Conservation (phyloP, 768 basidiomycete genomes). For the Paxillus involutus region DNA sequence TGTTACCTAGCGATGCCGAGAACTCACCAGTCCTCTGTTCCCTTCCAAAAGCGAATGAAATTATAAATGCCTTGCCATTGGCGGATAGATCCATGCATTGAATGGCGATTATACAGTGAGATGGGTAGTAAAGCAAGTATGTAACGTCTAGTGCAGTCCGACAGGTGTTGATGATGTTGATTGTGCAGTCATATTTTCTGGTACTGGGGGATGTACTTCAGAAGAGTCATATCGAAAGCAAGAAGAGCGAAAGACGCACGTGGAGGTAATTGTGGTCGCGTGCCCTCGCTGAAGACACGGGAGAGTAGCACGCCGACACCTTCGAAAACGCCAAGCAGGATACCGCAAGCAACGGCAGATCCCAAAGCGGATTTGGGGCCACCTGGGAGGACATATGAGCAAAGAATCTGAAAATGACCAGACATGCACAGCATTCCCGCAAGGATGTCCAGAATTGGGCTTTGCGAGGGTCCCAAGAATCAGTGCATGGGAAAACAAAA, state of each 20-base stretch:
- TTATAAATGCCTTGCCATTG: slow-evolving; percentile 25
- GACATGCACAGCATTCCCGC: neutral
- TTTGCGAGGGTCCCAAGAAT: neutral
- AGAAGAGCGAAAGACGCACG: slow-evolving; percentile 44
- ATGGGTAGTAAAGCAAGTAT: slow-evolving; percentile 32
- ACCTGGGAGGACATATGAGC: slow-evolving; percentile 47
- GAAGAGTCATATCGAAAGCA: neutral
- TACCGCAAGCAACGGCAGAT: slow-evolving; percentile 95
- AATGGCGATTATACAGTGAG: slow-evolving; percentile 37
- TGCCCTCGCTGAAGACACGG: slow-evolving; percentile 83
- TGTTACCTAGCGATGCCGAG: neutral
- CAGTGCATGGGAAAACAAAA: neutral
- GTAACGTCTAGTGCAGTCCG: slow-evolving; percentile 51
- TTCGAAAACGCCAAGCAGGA: slow-evolving; percentile 91
- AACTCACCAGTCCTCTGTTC: neutral
- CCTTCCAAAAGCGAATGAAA: neutral
- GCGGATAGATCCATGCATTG: slow-evolving; percentile 31
- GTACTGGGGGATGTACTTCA: slow-evolving; percentile 38
- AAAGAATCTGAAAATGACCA: neutral
- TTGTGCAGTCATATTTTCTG: slow-evolving; percentile 55
- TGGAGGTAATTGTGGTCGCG: slow-evolving; percentile 77
- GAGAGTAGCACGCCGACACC: slow-evolving; percentile 93
- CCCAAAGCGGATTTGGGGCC: slow-evolving; percentile 89
- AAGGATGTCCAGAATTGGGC: neutral
- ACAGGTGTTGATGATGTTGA: slow-evolving; percentile 38